Evolutionary conservation across 164 flowering plant species (phyloP), one percentile per base, ranked within the genome.

Genomic region (Piper longum): DNA sequence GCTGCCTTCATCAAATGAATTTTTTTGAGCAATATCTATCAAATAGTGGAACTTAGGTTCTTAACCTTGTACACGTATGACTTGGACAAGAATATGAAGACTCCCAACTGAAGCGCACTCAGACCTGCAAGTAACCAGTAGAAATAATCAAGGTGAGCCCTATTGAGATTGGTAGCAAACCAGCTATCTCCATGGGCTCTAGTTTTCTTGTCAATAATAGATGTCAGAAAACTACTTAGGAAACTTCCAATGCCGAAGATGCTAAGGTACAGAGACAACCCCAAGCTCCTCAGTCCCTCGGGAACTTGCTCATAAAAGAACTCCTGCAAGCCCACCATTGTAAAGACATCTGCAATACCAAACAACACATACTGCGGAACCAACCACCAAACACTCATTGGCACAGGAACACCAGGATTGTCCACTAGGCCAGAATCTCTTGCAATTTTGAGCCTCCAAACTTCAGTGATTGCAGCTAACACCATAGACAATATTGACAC

Each of bases 381-480:
- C 62, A 72, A 62, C 75, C 75, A 72, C 69, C 70, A 66, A 1
- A 66, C 52, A 43, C 67, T 64, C 76, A 69, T 73, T 19, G 76
- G 76, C 39, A 73, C 59, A 7, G 66, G 66, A 43, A 59, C 73
- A 11, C 18, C 16, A 7, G 70, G 67, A 36, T 54, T 44, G 59
- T 73, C 73, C 16, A 73, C 18, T 41, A 70, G 57, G 7, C 73
- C 76, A 40, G 48, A 56, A 45, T 66, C 73, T 41, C 41, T 40
- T 16, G 68, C 73, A 64, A 54, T 57, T 41, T 16, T 16, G 16
- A 73, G 73, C 62, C 76, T 70, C 57, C 36, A 54, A 17, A 36
- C 45, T 64, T 72, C 78, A 6, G 73, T 71, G 19, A 70, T 12
- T n/a, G 78, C 78, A 43, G 78, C 75, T 26, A 72, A 61, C n/a